These are phyloP conservation scores for Colletotrichum incanum DNA, from an alignment of 2,329 filamentous ascomycete species.

Conservation along the genomic window DNA sequence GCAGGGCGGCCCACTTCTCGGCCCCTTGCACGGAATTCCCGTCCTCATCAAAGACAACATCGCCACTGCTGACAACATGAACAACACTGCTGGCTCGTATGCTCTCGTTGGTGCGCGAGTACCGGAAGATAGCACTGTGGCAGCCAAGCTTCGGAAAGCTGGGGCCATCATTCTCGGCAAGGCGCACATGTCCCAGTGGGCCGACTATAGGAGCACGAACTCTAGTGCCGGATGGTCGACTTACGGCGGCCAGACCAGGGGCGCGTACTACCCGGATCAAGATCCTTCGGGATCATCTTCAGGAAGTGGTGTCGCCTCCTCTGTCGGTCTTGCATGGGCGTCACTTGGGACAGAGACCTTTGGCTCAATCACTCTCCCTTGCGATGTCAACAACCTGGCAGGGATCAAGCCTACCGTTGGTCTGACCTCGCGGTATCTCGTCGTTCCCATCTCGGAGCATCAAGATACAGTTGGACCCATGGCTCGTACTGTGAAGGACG, in stretches of 20 bases:
- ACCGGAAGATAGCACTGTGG: slow-evolving; percentile 71
- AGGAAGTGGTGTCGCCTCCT: slow-evolving; percentile 72
- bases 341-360: slow-evolving; percentile 67
- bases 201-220: slow-evolving; percentile 72
- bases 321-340: slow-evolving; percentile 69
- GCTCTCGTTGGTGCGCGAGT: slow-evolving; percentile 73
- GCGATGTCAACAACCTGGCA: slow-evolving; percentile 71
- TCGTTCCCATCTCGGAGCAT: slow-evolving; percentile 76
- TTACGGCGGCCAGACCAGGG: slow-evolving; percentile 73
- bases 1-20: slow-evolving; percentile 33
- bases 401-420: slow-evolving; percentile 80
- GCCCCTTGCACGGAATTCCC: slow-evolving; percentile 72
- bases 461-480: slow-evolving; percentile 79
- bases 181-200: slow-evolving; percentile 76
- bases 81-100: slow-evolving; percentile 75
- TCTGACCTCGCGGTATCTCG: slow-evolving; percentile 73
- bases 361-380: slow-evolving; percentile 75
- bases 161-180: slow-evolving; percentile 79
- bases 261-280: slow-evolving; percentile 73
- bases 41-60: slow-evolving; percentile 80
- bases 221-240: slow-evolving; percentile 76
- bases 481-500: slow-evolving; percentile 76
- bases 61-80: slow-evolving; percentile 73
- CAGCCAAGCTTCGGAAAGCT: slow-evolving; percentile 71
- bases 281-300: slow-evolving; percentile 75